phyloP scores from a whole-genome alignment of 306 rosid species.

The Casuarina glauca region DNA sequence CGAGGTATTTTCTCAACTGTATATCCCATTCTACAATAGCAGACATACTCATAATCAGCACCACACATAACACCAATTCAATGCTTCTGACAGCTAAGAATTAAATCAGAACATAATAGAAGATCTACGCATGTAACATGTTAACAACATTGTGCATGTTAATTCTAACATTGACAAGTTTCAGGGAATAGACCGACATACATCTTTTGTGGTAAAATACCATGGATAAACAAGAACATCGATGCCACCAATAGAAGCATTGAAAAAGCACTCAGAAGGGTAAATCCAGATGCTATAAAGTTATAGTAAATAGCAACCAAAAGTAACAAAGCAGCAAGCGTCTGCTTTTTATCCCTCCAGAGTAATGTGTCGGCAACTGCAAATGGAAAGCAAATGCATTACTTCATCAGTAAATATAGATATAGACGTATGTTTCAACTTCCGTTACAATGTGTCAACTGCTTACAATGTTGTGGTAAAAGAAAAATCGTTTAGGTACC shows the following conservation, averaged over 20 bases:
- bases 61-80: slow-evolving; percentile 23
- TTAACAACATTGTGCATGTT: slow-evolving; percentile 14
- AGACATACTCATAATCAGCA: slow-evolving; percentile 27
- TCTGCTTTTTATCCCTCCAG: slow-evolving; percentile 86
- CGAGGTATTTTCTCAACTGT: slow-evolving; percentile 66
- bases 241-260: slow-evolving; percentile 58
- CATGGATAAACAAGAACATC: slow-evolving; percentile 57
- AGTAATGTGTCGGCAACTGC: slow-evolving; percentile 95
- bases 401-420: slow-evolving; percentile 22
- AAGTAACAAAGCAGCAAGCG: slow-evolving; percentile 57
- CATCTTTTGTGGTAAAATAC: slow-evolving; percentile 76
- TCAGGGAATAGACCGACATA: slow-evolving; percentile 36
- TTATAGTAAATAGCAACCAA: slow-evolving; percentile 71
- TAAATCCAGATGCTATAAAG: slow-evolving; percentile 72
- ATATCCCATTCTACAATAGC: slow-evolving; percentile 69
- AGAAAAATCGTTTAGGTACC: not conserved
- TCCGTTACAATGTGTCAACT: slow-evolving; percentile 7
- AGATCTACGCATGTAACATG: slow-evolving; percentile 14
- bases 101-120: slow-evolving; percentile 18
- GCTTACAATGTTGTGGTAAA: not conserved
- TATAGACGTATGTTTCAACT: slow-evolving; percentile 15
- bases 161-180: slow-evolving; percentile 8
- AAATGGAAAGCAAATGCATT: slow-evolving; percentile 29
- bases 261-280: slow-evolving; percentile 65
- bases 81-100: slow-evolving; percentile 25